phyloP scores from a whole-genome alignment of 1,284 basidiomycete genomes.

The Melampsora americana region DNA sequence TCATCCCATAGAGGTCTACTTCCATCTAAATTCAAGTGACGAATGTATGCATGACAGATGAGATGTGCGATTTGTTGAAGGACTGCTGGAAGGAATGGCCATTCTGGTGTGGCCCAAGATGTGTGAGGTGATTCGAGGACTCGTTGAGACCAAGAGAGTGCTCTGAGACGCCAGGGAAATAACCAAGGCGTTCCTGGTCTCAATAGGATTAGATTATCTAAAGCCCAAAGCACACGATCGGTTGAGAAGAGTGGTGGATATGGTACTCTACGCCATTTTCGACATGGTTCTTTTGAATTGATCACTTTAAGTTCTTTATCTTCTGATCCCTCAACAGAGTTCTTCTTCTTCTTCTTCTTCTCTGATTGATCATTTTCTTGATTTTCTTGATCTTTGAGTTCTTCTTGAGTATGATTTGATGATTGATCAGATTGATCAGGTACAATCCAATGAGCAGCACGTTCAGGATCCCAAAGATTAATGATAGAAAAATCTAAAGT shows the following conservation, averaged over 20 bases:
- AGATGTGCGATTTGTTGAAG: slow-evolving; percentile 33
- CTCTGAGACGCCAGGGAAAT: slow-evolving; percentile 28
- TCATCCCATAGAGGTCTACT: background rate
- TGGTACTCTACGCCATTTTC: slow-evolving; percentile 18
- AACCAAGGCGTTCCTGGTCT: slow-evolving; percentile 29
- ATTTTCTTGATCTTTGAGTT: background rate
- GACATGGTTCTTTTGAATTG: background rate
- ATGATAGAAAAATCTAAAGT: slow-evolving; percentile 27
- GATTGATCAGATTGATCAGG: background rate
- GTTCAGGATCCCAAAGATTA: slow-evolving; percentile 35
- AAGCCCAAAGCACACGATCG: slow-evolving; percentile 20
- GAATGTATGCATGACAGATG: slow-evolving; percentile 22
- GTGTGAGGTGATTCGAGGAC: slow-evolving; percentile 21
- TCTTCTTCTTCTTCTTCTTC: no score
- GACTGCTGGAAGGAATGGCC: slow-evolving; percentile 24
- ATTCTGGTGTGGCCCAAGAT: slow-evolving; percentile 23
- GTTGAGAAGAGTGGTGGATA: slow-evolving; percentile 15
- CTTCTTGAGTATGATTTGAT: background rate
- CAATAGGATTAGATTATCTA: slow-evolving; percentile 19
- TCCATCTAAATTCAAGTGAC: slow-evolving; percentile 9
- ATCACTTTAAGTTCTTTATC: background rate
- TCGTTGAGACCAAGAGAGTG: slow-evolving; percentile 28
- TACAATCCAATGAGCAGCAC: slow-evolving; percentile 27
- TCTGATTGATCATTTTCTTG: no score
- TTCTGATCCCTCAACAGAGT: no score